Base-by-base conservation (phyloP, 148 eudicot species). In the Fagopyrum esculentum region DNA sequence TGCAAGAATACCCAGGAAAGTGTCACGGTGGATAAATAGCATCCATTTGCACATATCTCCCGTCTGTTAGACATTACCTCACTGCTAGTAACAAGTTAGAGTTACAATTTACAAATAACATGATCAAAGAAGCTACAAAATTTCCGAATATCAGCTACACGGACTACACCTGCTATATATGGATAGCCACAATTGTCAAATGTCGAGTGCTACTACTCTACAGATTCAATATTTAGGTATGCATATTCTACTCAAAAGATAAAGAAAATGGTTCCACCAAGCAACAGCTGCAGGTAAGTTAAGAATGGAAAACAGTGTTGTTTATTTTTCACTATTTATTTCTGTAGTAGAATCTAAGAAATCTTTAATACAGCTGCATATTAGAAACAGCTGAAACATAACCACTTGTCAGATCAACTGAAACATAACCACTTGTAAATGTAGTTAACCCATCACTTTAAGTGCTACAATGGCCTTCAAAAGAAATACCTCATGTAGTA, bases 401-500 rank as follows among this genome's bases (percentile, higher is more conserved):
- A 26, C 13, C 43, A 61, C 43, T 61, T 61, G 15, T 22, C 22
- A 55, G 60, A 55, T 19, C 30, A 17, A 61, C 12, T 9, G 70
- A 61, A 64, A 61, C 68, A 61, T 61, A 26, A 26, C 13, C 43
- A 61, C 40, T 61, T 61, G 15, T 29, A 7, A 5, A 22, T 59
- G 35, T 19, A 19, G 30, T 57, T 57, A 19, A 57, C 63, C 66
- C 66, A 26, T 2, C 66, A 60, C 26, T 60, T 16, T 60, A 60
- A 19, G 40, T 26, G 9, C 66, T 60, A 60, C 16, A 70, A 15
- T 26, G 74, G 35, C 44, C 57, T 75, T 6, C 57, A 72, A 9
- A 15, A 75, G 72, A 49, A 40, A 66, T 73, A 93, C 90, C 97
- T 86, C 49, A 73, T 74, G 85, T 81, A 87, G 45, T 81, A 82